A percentile compares a stretch with the other conserved stretches of the same genome.
Evolutionary conservation across 768 basidiomycete genomes (phyloP).

Genomic region (Trametes punicea): DNA sequence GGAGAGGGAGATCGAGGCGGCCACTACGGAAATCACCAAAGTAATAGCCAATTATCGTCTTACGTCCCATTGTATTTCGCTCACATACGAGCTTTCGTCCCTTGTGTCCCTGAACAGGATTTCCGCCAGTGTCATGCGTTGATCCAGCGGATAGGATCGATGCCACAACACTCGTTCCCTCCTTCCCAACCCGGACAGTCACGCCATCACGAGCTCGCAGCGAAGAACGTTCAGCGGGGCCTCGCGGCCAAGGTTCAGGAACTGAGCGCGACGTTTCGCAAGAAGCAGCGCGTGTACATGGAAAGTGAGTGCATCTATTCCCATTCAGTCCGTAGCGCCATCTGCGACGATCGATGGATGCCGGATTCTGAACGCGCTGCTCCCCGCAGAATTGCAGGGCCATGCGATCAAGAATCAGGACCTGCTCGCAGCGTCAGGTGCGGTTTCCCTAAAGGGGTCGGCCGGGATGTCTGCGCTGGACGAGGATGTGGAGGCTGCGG

Average conservation of each 20-base stretch:
- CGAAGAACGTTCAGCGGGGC: constrained; percentile 92
- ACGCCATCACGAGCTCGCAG: constrained; percentile 58
- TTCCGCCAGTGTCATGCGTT: constrained; percentile 44
- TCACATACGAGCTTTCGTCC: neutral
- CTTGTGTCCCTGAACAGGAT: constrained; percentile 28
- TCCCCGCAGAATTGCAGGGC: constrained; percentile 78
- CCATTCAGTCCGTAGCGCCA: neutral
- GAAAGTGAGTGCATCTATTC: constrained; percentile 66
- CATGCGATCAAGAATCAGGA: constrained; percentile 98
- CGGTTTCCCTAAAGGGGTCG: constrained; percentile 74
- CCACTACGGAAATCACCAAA: constrained; percentile 85
- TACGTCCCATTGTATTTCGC: neutral
- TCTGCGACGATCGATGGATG: constrained; percentile 13
- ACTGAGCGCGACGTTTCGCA: constrained; percentile 86
- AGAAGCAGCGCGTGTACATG: constrained; percentile 98
- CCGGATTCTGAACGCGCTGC: constrained; percentile 12
- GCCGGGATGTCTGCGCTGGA: constrained; percentile 83
- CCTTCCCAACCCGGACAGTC: constrained; percentile 43
- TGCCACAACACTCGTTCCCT: constrained; percentile 61
- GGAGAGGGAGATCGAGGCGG: constrained; percentile 87
- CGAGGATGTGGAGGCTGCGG: constrained; percentile 87
- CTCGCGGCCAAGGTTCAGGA: constrained; percentile 97
- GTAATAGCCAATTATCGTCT: constrained; percentile 38
- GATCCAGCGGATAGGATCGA: constrained; percentile 70
- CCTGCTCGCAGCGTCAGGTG: constrained; percentile 85